Percentiles rank a stretch among this genome's conserved stretches.
These are phyloP conservation scores for Malania oleifera DNA, from an alignment of 164 flowering plant genomes.

Conservation along the genomic window DNA sequence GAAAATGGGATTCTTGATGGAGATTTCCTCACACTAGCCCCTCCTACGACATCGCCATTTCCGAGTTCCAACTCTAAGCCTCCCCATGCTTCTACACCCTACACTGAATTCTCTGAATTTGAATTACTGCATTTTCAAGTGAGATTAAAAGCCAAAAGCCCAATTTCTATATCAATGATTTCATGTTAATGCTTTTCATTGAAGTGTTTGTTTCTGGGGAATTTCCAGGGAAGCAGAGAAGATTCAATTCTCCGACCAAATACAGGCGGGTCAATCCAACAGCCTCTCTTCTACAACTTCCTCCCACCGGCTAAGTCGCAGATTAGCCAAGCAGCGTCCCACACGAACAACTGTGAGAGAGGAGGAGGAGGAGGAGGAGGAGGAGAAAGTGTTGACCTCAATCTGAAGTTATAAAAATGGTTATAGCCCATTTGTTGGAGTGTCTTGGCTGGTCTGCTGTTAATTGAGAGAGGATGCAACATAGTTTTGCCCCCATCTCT, in stretches of 20 bases:
- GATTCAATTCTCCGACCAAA: constrained; percentile 13
- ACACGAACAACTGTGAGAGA: constrained; percentile 10
- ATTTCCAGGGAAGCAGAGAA: constrained; percentile 15
- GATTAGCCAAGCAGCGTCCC: constrained; percentile 10
- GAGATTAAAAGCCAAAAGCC: constrained; percentile 13
- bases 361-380: constrained; percentile 26
- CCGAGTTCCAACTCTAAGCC: constrained; percentile 22
- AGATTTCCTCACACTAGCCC: constrained; percentile 36
- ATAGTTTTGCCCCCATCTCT: no score
- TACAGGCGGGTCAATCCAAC: constrained; percentile 10
- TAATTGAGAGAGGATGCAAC: no score
- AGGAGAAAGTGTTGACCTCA: constrained; percentile 34
- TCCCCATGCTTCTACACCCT: constrained; percentile 12
- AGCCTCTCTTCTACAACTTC: constrained; percentile 29
- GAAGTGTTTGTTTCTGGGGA: neutral
- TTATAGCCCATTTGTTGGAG: neutral
- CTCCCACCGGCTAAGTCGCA: constrained; percentile 28
- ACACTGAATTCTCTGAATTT: constrained; percentile 16
- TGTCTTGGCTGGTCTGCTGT: no score
- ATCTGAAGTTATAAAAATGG: constrained; percentile 31
- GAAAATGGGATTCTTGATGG: constrained; percentile 22
- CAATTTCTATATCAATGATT: neutral
- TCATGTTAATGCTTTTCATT: neutral
- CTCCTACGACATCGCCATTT: constrained; percentile 19
- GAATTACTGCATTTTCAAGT: constrained; percentile 29